Evolutionary conservation across 1,284 basidiomycete genomes (phyloP).

Genomic region (Marasmius oreades): DNA sequence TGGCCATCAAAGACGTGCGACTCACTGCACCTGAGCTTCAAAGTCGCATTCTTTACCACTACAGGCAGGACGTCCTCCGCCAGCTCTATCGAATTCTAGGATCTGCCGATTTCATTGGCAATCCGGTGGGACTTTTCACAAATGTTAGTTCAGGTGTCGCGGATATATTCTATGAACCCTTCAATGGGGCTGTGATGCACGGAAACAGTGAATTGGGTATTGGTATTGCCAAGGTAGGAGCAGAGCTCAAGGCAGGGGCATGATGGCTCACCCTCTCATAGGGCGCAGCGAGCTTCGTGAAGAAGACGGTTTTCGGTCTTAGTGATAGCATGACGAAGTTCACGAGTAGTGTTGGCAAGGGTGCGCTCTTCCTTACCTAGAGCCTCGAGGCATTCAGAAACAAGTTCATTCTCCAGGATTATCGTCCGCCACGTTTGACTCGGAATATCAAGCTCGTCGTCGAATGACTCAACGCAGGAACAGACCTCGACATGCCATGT

Average conservation of each 20-base stretch:
- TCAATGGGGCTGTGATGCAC: constrained; percentile 96
- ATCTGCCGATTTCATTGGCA: constrained; percentile 92
- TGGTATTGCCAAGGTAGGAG: constrained; percentile 88
- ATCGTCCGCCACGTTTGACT: constrained; percentile 95
- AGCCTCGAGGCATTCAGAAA: not conserved
- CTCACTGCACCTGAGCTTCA: constrained; percentile 83
- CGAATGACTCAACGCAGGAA: constrained; percentile 90
- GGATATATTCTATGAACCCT: constrained; percentile 99
- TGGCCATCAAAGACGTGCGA: constrained; percentile 94
- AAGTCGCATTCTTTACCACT: constrained; percentile 87
- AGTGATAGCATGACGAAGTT: constrained; percentile 97
- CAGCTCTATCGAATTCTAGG: constrained; percentile 97
- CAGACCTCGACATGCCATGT: constrained; percentile 95
- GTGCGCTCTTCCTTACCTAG: constrained; percentile 31
- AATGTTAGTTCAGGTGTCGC: constrained; percentile 99
- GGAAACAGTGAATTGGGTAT: constrained; percentile 95
- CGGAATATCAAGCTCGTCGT: constrained; percentile 90
- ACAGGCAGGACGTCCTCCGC: constrained; percentile 89
- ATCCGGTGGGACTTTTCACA: constrained; percentile 95
- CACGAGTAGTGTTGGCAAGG: constrained; percentile 96
- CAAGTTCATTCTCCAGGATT: constrained; percentile 53
- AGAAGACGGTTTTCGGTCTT: constrained; percentile 97
- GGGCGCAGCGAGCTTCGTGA: constrained; percentile 97
- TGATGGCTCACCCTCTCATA: constrained; percentile 26
- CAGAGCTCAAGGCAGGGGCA: not conserved